Base-by-base conservation (phyloP, 1,284 basidiomycete genomes). In the Schizophyllum commune region DNA sequence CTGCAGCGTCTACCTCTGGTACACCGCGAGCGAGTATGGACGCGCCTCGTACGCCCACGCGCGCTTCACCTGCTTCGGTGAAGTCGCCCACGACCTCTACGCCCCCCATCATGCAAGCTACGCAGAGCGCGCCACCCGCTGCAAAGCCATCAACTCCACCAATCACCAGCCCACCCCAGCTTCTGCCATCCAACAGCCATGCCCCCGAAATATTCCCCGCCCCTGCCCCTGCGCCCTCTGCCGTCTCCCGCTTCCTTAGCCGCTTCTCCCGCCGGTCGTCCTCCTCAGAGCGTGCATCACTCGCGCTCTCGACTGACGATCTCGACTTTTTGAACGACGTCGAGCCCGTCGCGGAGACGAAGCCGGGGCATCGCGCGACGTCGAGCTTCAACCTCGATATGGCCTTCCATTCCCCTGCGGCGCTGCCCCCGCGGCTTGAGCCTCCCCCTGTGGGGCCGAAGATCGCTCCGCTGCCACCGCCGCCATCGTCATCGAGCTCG, bases 241-340 rank as follows among this genome's bases (percentile, higher is more conserved):
- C 80, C 17, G 85, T 91, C 52, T 88, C 88, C 20, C 82, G 89
- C 5, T 90, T 91, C 66, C 73, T 90, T 55, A 82, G 78, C 59
- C 82, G 86, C 47, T 90, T 91, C 69, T 85, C 86, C 32, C 80
- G 84, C 15, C 65, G 67, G n/a, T 47, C 39, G 9, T 47, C 39
- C 2, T 47, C 39, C 8, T 65, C 73, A 21, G 79, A 74, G 59
- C 65, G 77, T 5, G 66, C 75, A n/a, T 66, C 75, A 3, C 70
- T 91, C 53, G 80, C 85, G 4, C 76, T 91, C 20, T 89, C 88
- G 6, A 77, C 82, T 1, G 83, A 88, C 62, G 89, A 91, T 68
- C 74, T 91, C 22, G 86, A 89, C 65, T 90, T 88, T 66, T 76
- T 91, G n/a, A 81, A 84, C 9, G 89, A 91, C 65, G 83, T 89